Conservation (phyloP, 495 filamentous ascomycete species). For the Acidiella bohemica region DNA sequence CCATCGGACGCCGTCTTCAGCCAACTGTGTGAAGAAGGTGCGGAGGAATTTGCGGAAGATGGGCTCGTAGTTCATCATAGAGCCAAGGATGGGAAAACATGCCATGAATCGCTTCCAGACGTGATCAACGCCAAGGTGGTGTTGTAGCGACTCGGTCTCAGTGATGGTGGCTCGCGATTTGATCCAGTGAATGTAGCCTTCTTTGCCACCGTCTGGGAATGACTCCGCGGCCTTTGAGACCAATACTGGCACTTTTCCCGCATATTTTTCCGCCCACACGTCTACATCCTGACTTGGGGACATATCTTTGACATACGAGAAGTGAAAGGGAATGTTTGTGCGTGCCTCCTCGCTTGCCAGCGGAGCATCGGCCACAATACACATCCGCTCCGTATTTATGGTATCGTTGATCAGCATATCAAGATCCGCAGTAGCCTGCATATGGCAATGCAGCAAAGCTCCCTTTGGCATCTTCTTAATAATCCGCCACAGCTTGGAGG, state of each 20-base stretch:
- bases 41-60: constrained; percentile 67
- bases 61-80: constrained; percentile 77
- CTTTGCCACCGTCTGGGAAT: constrained; percentile 59
- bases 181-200: constrained; percentile 69
- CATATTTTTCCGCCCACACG: constrained; percentile 55
- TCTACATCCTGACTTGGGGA: constrained; percentile 8
- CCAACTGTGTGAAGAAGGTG: constrained; percentile 50
- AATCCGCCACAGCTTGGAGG: constrained; percentile 73
- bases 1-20: constrained; percentile 68
- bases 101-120: constrained; percentile 67
- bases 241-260: constrained; percentile 39
- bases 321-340: constrained; percentile 36
- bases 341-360: constrained; percentile 37
- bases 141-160: constrained; percentile 56
- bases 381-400: constrained; percentile 60
- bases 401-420: constrained; percentile 60
- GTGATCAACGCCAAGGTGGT: constrained; percentile 64
- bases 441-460: constrained; percentile 71
- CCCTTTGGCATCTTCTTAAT: constrained; percentile 83
- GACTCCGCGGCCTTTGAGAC: constrained; percentile 51
- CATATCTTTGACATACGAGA: constrained; percentile 40
- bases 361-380: constrained; percentile 44
- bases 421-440: constrained; percentile 81
- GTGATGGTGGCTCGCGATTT: constrained; percentile 55
- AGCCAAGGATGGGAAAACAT: constrained; percentile 55